These are phyloP conservation scores for Saposhnikovia divaricata DNA, from an alignment of 129 eudicot species.

Conservation along the genomic window DNA sequence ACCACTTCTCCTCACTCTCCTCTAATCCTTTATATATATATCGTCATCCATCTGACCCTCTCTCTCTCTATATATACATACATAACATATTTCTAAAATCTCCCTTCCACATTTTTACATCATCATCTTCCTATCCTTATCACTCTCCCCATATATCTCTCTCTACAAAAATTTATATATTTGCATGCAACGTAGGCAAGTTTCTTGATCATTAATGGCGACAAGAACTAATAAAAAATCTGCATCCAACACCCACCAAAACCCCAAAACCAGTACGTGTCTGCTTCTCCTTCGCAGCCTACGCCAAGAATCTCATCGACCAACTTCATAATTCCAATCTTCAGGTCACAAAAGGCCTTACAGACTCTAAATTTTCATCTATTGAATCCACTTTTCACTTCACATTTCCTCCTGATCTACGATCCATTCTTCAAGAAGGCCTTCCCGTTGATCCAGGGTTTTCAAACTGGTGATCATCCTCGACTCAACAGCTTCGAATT, in stretches of 20 bases:
- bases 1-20: neutral
- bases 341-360: conserved; percentile 46
- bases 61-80: neutral
- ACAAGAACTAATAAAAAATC: conserved; percentile 1
- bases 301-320: conserved; percentile 58
- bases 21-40: neutral
- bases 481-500: conserved; percentile 59
- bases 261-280: conserved; percentile 26
- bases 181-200: neutral
- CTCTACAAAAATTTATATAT: too few species aligned
- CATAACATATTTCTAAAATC: neutral
- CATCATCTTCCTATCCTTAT: neutral
- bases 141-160: neutral
- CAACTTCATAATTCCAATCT: conserved; percentile 41
- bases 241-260: neutral
- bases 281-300: conserved; percentile 90
- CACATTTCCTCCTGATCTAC: conserved; percentile 85
- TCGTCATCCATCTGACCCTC: neutral
- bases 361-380: conserved; percentile 41
- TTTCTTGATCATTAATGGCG: conserved; percentile 17
- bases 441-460: conserved; percentile 76
- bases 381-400: conserved; percentile 44
- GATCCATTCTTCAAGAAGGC: conserved; percentile 70
- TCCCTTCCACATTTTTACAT: neutral
- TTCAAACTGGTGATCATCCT: conserved; percentile 84